A percentile compares a stretch with the other conserved stretches of the same genome.
Conservation (phyloP, 495 filamentous ascomycete genomes). For the Pyrenopolyporus hunteri region DNA sequence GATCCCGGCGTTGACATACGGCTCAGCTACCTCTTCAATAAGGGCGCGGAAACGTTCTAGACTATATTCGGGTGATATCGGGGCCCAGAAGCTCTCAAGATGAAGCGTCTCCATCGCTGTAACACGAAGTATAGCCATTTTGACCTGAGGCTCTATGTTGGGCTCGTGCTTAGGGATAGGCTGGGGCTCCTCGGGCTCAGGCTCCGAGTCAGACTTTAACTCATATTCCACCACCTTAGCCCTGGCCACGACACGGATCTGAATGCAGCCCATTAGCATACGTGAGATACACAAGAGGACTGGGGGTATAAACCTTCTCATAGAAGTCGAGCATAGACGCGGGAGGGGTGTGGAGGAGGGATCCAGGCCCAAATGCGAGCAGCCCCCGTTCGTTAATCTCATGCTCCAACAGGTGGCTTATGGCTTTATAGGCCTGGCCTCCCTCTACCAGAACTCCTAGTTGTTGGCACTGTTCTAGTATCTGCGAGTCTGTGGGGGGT, state of each 20-base stretch:
- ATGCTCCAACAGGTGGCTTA: constrained; percentile 20
- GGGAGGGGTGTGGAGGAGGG: background rate
- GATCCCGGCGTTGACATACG: background rate
- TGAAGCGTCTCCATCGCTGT: constrained; percentile 1
- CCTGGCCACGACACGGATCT: constrained; percentile 29
- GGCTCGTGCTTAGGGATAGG: background rate
- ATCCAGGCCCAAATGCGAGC: constrained; percentile 8
- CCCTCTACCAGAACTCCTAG: background rate
- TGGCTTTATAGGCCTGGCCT: background rate
- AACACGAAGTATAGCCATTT: constrained; percentile 21
- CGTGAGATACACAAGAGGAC: background rate
- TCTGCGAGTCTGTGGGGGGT: background rate
- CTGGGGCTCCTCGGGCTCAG: background rate
- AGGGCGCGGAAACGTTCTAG: constrained; percentile 3
- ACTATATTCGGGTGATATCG: background rate
- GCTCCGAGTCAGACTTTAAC: background rate
- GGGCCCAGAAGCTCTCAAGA: background rate
- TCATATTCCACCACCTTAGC: background rate
- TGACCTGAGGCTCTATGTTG: background rate
- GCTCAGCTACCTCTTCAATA: constrained; percentile 14
- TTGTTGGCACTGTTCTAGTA: background rate
- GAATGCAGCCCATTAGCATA: constrained; percentile 9
- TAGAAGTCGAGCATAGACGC: constrained; percentile 6
- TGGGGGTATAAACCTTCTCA: constrained; percentile 5
- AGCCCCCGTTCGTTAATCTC: constrained; percentile 24